Conservation (phyloP, 371 early-diverging fungal genomes). For the Mortierella sp. region DNA sequence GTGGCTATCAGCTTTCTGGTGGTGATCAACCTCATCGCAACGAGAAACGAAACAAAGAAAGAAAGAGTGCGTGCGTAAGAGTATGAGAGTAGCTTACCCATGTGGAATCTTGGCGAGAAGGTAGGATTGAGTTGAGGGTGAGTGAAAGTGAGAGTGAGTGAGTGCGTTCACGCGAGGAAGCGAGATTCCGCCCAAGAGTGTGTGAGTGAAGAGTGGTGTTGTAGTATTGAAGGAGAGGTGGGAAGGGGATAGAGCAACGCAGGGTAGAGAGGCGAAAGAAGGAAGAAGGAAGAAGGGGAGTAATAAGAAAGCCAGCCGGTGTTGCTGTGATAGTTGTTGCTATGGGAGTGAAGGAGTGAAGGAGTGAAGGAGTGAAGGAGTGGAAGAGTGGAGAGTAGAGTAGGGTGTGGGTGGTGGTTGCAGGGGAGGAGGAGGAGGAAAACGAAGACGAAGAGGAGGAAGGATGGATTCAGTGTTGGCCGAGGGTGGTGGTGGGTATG, state of each 20-base stretch:
- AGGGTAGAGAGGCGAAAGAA: neutral
- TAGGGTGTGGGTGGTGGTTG: neutral
- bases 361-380: neutral
- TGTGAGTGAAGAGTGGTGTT: neutral
- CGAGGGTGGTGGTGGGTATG: neutral
- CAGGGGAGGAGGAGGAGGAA: neutral
- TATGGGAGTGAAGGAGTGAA: neutral
- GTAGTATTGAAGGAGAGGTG: neutral
- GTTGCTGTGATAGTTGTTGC: neutral
- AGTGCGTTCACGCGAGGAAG: neutral
- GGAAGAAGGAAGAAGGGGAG: neutral
- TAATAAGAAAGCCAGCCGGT: neutral
- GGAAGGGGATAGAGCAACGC: neutral
- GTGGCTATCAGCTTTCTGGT: neutral
- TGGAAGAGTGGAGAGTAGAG: neutral
- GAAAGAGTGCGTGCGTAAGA: neutral
- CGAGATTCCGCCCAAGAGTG: constrained; percentile 3
- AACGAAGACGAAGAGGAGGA: neutral
- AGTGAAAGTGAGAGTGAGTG: neutral
- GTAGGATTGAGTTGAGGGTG: constrained; percentile 5
- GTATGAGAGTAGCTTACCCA: neutral
- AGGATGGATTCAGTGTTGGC: neutral
- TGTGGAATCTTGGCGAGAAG: constrained; percentile 8
- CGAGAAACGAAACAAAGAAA: neutral
- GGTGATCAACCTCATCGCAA: neutral